Base-by-base conservation (phyloP, 768 basidiomycete species). In the Tulasnella sp. region DNA sequence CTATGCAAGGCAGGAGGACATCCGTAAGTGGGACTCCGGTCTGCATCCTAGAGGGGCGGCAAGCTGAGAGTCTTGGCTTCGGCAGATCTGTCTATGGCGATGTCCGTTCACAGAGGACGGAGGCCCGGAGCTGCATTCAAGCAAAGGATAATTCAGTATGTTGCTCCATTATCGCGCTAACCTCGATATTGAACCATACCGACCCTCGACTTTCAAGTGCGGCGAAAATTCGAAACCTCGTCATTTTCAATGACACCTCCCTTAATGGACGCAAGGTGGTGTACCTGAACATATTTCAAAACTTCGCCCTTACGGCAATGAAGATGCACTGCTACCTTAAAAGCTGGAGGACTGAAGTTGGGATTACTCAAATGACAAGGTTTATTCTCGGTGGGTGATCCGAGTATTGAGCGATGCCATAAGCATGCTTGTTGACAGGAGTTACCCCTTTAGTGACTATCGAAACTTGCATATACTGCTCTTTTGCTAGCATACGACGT, bases 281-380 rank as follows among this genome's bases (percentile, higher is more conserved):
- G 14, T 90, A 93, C 84, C 84, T 91, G 76, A 99, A 98, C 85
- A 88, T 97, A 18, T 98, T 95, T 84, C 93, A 95, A 84, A 94
- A 92, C 83, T 93, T 96, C 83, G 85, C 94, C 40, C 84, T 98
- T 62, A 88, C 91, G 3, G 94, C 93, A 0, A 92, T 96, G 88
- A 97, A 94, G 86, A 93, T 95, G 89, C 91, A 94, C 80, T 88
- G 89, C 76, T 98, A 98, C 84, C 86, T 98, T 44, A 87, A 88
- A 46, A 81, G 81, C 19, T 84, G 85, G 84, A 79, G 81, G 9
- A n/a, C 77, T 0, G 81, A 82, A 7, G 52, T 76, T 0, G 38
- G 31, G 34, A 27, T 82, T 80, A 81, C n/a, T 31, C 40, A 83
- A 83, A 83, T 24, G 62, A 68, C 62, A 19, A 27, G 62, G 62